Evolutionary conservation across 257 asterid species (phyloP).

Genomic region (Gentiana dahurica): DNA sequence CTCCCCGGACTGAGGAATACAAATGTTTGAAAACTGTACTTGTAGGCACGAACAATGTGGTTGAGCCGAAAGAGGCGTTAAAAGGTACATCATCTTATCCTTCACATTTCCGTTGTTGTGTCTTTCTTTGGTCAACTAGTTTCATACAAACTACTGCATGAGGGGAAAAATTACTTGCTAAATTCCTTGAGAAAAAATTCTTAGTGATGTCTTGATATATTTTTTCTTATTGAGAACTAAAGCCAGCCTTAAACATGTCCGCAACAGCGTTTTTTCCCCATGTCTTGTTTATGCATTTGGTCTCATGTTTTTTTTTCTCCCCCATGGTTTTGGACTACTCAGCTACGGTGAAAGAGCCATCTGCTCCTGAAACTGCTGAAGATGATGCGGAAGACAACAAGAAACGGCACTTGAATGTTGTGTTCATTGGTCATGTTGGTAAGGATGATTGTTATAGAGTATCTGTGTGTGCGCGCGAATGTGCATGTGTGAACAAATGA

Average conservation of each 20-base stretch:
- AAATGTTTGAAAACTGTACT: background rate
- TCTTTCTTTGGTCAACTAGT: no score
- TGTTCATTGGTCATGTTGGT: slow-evolving; percentile 98
- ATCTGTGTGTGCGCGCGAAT: background rate
- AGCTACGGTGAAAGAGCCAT: slow-evolving; percentile 12
- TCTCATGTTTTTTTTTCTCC: slow-evolving; percentile 5
- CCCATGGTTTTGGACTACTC: background rate
- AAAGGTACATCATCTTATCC: slow-evolving; percentile 21
- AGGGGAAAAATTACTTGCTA: no score
- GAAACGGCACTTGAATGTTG: slow-evolving; percentile 92
- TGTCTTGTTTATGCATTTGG: no score
- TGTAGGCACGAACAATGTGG: slow-evolving; percentile 17
- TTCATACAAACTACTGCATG: no score
- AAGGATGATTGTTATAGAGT: slow-evolving; percentile 10
- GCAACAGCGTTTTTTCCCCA: no score
- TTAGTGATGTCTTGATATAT: no score
- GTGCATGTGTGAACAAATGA: background rate
- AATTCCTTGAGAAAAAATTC: no score
- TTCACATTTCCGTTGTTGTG: no score
- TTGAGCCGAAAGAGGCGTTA: slow-evolving; percentile 18
- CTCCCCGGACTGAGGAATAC: no score
- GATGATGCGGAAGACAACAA: slow-evolving; percentile 32
- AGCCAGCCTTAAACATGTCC: no score
- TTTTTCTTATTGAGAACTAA: no score
- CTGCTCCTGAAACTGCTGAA: slow-evolving; percentile 35